Evolutionary conservation across 2,329 filamentous ascomycete genomes (phyloP).

Genomic region (Rhynchosporium secalis): DNA sequence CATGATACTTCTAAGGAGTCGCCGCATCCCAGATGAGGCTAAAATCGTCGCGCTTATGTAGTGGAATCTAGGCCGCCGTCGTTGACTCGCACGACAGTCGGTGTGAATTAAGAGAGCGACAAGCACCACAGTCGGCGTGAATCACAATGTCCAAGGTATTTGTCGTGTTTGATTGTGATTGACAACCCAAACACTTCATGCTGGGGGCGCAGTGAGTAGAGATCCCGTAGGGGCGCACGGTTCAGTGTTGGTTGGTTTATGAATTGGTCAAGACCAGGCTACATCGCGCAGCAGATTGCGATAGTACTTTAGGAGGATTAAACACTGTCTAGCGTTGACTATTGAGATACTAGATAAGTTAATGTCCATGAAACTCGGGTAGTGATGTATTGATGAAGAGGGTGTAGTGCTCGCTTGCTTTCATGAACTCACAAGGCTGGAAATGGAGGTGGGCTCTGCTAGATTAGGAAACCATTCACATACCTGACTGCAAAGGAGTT

Average conservation of each 20-base stretch:
- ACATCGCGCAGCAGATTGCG: background rate
- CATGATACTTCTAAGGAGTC: slow-evolving; percentile 13
- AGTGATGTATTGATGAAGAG: background rate
- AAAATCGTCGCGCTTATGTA: slow-evolving; percentile 7
- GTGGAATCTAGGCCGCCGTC: background rate
- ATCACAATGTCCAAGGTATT: background rate
- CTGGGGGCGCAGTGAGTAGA: background rate
- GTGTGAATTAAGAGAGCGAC: background rate
- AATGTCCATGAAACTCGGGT: background rate
- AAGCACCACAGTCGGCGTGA: background rate
- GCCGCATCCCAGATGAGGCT: slow-evolving; percentile 8
- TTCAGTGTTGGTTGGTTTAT: no score
- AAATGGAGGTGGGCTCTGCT: background rate
- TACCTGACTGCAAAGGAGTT: background rate
- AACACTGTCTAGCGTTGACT: background rate
- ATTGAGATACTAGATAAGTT: background rate
- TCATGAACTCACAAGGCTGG: background rate
- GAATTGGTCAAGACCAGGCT: background rate
- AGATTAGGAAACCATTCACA: background rate
- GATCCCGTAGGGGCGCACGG: background rate
- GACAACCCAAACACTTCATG: background rate
- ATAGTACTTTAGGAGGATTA: background rate
- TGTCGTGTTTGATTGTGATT: background rate
- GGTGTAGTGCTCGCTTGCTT: background rate
- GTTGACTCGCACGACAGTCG: background rate